Conservation (phyloP, 78 protist genomes). For the Isochrysis galbana region DNA sequence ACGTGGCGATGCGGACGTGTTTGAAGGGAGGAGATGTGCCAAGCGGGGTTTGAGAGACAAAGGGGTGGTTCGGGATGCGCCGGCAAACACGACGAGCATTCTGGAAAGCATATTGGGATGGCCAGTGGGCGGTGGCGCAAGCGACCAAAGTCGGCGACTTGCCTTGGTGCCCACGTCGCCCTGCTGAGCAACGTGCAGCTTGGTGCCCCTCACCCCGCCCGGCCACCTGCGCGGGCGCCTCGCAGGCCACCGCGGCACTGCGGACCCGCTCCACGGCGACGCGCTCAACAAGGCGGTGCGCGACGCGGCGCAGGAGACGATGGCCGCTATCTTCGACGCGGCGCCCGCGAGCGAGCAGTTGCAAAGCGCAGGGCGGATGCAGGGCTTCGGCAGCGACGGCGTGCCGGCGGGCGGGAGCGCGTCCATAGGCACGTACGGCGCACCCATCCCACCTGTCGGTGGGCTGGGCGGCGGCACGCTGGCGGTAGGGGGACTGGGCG, state of each 20-base stretch:
- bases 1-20: too few species aligned
- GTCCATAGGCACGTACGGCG: neutral
- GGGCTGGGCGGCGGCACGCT: neutral
- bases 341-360: neutral
- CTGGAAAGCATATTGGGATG: too few species aligned
- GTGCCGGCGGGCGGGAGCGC: neutral
- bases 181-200: too few species aligned
- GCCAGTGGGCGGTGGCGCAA: too few species aligned
- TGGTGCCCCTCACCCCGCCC: too few species aligned
- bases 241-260: neutral
- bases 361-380: constrained; percentile 1
- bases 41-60: too few species aligned
- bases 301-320: neutral
- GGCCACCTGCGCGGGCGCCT: too few species aligned
- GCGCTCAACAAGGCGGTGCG: constrained; percentile 1
- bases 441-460: neutral
- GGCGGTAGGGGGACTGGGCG: neutral
- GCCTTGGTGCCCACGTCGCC: too few species aligned
- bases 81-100: too few species aligned
- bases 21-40: too few species aligned
- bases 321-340: neutral
- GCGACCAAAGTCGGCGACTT: too few species aligned
- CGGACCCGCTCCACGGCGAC: constrained; percentile 20
- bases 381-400: constrained; percentile 30
- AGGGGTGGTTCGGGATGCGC: too few species aligned